A percentile compares a stretch with the other conserved stretches of the same genome.
Evolutionary conservation across 1,284 basidiomycete genomes (phyloP).

Genomic region (Xerocomus cyaneibrunnescens): DNA sequence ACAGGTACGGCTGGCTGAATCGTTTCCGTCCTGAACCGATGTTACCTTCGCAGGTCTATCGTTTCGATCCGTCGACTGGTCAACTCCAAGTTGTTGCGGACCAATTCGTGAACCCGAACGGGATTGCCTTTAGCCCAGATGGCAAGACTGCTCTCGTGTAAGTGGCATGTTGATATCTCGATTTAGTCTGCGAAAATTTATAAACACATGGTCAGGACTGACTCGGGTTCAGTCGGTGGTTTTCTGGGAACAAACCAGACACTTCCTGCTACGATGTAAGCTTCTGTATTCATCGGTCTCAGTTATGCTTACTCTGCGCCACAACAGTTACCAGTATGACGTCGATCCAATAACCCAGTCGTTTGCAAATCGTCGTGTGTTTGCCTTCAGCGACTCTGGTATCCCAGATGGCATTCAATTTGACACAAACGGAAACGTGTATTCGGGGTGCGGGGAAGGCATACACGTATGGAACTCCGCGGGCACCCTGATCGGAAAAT

Average conservation of each 20-base stretch:
- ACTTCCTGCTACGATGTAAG: slow-evolving; percentile 67
- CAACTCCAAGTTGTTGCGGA: slow-evolving; percentile 69
- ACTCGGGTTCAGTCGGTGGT: slow-evolving; percentile 50
- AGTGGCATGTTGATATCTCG: slow-evolving; percentile 29
- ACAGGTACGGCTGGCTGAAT: slow-evolving; percentile 63
- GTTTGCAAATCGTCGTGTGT: slow-evolving; percentile 65
- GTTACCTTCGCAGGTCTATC: slow-evolving; percentile 73
- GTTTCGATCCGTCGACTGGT: slow-evolving; percentile 64
- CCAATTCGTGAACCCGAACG: slow-evolving; percentile 61
- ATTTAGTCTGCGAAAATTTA: not conserved
- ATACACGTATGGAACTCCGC: slow-evolving; percentile 59
- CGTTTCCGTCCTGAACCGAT: slow-evolving; percentile 64
- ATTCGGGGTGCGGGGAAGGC: slow-evolving; percentile 29
- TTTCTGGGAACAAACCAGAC: slow-evolving; percentile 58
- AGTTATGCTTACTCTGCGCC: not conserved
- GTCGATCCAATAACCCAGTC: slow-evolving; percentile 57
- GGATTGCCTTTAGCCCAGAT: slow-evolving; percentile 67
- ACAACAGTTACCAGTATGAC: slow-evolving; percentile 63
- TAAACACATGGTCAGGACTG: slow-evolving; percentile 41
- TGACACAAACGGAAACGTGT: slow-evolving; percentile 21
- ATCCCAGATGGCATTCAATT: slow-evolving; percentile 70
- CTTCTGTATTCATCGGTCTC: not conserved
- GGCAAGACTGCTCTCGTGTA: slow-evolving; percentile 68
- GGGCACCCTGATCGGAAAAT: slow-evolving; percentile 72
- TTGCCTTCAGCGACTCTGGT: slow-evolving; percentile 69